Conservation (phyloP, 176 grass and related monocot genomes). For the Oryza officinalis region DNA sequence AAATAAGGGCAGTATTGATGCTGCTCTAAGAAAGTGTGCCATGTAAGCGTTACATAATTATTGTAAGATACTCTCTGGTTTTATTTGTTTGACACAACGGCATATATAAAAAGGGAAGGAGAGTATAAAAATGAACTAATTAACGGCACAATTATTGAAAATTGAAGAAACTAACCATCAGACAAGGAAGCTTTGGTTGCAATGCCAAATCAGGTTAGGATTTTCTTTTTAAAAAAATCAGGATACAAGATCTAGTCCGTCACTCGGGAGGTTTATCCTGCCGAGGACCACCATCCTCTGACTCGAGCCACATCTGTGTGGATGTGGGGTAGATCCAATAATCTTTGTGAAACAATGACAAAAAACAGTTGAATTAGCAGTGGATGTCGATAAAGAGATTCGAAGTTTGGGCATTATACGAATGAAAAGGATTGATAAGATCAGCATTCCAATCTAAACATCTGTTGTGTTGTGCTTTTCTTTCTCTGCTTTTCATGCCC, state of each 20-base stretch:
- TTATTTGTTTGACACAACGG: too few relatives aligned
- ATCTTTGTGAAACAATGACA: constrained; percentile 27
- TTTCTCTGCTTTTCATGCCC: constrained; percentile 65
- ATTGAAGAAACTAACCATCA: neutral
- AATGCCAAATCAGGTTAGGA: constrained; percentile 24
- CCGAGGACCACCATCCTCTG: neutral
- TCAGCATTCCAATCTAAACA: constrained; percentile 58
- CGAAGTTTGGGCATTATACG: constrained; percentile 46
- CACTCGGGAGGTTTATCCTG: constrained; percentile 44
- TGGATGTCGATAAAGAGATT: constrained; percentile 25
- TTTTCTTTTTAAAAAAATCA: neutral
- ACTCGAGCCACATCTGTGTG: constrained; percentile 3
- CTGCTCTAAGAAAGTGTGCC: too few relatives aligned
- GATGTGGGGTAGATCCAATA: constrained; percentile 43
- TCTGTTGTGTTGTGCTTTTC: constrained; percentile 41
- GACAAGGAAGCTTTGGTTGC: constrained; percentile 27
- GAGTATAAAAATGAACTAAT: too few relatives aligned
- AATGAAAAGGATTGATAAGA: constrained; percentile 43
- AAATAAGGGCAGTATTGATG: too few relatives aligned
- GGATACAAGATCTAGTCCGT: constrained; percentile 29
- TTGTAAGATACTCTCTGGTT: too few relatives aligned
- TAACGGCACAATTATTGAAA: too few relatives aligned
- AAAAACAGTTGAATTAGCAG: constrained; percentile 30
- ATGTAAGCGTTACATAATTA: too few relatives aligned
- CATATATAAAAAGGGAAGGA: too few relatives aligned